A percentile compares a stretch with the other conserved stretches of the same genome.
These are phyloP conservation scores for Sugiyamaella boreocaroliniensis DNA, from an alignment of 805 yeast genomes.

Conservation along the genomic window DNA sequence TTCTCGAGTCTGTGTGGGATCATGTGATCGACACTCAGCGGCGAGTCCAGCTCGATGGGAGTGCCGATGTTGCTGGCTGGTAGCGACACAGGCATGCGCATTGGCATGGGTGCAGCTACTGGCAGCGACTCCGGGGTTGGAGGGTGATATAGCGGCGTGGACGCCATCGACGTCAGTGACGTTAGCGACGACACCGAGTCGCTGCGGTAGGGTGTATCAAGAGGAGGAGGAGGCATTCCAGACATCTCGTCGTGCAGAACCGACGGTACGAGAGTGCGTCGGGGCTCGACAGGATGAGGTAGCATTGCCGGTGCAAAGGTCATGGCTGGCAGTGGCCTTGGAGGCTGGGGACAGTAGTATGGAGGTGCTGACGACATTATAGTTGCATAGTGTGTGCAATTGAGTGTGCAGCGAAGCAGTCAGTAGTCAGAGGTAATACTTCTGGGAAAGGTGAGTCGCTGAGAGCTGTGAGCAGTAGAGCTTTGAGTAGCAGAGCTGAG, in stretches of 20 bases:
- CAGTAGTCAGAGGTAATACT: no score
- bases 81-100: background rate
- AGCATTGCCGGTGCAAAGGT: background rate
- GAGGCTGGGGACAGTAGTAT: no score
- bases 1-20: slow-evolving; percentile 53
- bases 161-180: background rate
- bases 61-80: background rate
- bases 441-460: no score
- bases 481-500: no score
- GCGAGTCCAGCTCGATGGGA: slow-evolving; percentile 27
- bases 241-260: background rate
- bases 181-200: background rate
- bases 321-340: background rate
- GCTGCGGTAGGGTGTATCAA: background rate
- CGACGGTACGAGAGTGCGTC: background rate
- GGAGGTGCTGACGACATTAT: no score
- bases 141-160: background rate
- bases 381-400: no score
- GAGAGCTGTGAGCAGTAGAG: no score
- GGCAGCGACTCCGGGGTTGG: background rate
- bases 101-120: background rate
- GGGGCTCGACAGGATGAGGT: background rate
- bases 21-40: slow-evolving; percentile 87
- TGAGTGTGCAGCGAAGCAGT: no score
- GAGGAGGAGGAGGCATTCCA: slow-evolving; percentile 3